Base-by-base conservation (phyloP, 1,284 basidiomycete species). In the Heterobasidion annosum region DNA sequence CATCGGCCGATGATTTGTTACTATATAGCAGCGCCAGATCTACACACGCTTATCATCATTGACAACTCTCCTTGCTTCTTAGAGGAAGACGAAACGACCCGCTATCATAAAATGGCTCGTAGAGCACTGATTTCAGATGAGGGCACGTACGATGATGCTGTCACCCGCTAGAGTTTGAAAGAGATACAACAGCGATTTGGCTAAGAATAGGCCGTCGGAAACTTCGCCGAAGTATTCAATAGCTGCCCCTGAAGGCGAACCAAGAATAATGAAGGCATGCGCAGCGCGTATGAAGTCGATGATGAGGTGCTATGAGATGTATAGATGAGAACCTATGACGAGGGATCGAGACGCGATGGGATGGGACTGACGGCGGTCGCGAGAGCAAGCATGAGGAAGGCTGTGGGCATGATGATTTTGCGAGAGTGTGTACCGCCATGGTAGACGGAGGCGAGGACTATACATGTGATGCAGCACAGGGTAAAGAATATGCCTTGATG, bases 331-430 rank as follows among this genome's bases (percentile, higher is more conserved):
- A 25, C 25, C 3, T 25, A 25, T 25, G 25, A 25, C 25, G 25
- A 25, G 25, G 25, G 25, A 25, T 25, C 25, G 25, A 40, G 3
- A 5, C 10, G n/a, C 37, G 37, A n/a, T 8, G 37, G n/a, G 12
- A 9, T 12, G 8, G 37, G 37, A 40, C 37, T 40, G 12, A 57
- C 57, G 8, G 37, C 16, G 3, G 52, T 57, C 7, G 57, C 52
- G 42, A 58, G 49, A 34, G 57, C 4, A 48, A 58, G 49, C 55
- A 58, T 54, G 18, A 48, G 7, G 18, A 48, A 35, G 7, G 49
- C 57, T 15, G 47, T 37, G n/a, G 37, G 37, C 34, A 16, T n/a
- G 15, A 33, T 33, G 34, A 34, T 50, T 18, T n/a, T 16, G 34
- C 19, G 34, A n/a, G 33, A 37, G n/a, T 9, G 13, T 12, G 6